Evolutionary conservation across 164 flowering plant species (phyloP).

Genomic region (Vitis labrusca): DNA sequence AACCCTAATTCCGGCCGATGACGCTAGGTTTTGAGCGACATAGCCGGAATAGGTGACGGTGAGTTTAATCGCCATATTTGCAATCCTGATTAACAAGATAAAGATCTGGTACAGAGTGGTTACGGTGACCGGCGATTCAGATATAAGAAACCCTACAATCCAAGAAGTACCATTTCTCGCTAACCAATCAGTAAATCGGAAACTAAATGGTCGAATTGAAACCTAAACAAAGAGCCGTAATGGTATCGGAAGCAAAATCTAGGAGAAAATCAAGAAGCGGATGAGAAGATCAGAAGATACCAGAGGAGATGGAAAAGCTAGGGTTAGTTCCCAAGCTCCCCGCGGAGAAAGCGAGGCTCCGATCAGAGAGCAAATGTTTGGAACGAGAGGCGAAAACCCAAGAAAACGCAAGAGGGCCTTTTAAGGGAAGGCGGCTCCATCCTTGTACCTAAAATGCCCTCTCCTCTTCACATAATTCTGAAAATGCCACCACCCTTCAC

Average conservation of each 20-base stretch:
- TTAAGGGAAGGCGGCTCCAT: background rate
- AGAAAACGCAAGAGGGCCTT: background rate
- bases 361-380: background rate
- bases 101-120: constrained; percentile 32
- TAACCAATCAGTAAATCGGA: constrained; percentile 20
- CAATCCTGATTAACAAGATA: constrained; percentile 19
- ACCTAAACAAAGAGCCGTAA: background rate
- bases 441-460: background rate
- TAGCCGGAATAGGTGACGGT: constrained; percentile 64
- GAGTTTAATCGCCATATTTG: constrained; percentile 60
- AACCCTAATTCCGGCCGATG: constrained; percentile 37
- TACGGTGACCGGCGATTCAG: constrained; percentile 13
- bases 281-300: no score
- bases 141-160: constrained; percentile 16
- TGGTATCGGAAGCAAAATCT: background rate
- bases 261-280: background rate
- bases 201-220: constrained; percentile 30
- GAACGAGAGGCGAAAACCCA: background rate
- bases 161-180: constrained; percentile 24
- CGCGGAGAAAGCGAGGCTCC: background rate
- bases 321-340: background rate
- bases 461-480: background rate
- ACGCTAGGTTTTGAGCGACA: constrained; percentile 52
- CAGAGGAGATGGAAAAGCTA: background rate
- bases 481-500: background rate